phyloP scores from a whole-genome alignment of 2,329 filamentous ascomycete genomes.

The Colletotrichum sp. region DNA sequence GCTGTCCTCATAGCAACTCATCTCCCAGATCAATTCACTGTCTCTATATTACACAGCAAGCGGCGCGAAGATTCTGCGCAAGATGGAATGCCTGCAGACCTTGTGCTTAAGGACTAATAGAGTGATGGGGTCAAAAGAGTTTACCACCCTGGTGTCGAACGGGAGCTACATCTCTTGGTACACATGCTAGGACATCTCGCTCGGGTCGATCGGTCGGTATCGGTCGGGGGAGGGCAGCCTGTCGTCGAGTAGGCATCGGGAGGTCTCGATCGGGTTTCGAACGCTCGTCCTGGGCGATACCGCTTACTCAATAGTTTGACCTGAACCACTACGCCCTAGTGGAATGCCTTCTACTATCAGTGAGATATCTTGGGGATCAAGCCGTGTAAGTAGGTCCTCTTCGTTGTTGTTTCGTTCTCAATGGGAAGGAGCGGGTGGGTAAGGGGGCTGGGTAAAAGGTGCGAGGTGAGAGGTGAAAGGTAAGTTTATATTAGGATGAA shows the following conservation, averaged over 20 bases:
- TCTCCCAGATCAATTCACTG: not conserved
- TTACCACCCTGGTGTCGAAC: not conserved
- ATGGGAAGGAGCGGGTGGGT: not conserved
- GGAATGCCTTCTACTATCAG: not conserved
- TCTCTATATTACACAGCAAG: rapidly evolving
- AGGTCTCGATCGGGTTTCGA: not conserved
- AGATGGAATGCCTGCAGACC: not conserved
- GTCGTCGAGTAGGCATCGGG: not conserved
- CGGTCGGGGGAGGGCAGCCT: not conserved
- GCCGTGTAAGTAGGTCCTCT: not conserved
- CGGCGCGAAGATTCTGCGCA: not conserved
- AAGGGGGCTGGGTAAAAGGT: not conserved
- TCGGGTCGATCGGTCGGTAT: not conserved
- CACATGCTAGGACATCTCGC: not conserved
- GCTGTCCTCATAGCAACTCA: not conserved
- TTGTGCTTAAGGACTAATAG: not conserved
- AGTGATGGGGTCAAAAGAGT: not conserved
- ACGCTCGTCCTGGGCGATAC: not conserved
- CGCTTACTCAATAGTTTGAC: not conserved
- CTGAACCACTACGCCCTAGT: not conserved
- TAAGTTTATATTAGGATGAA: not conserved
- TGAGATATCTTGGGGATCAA: not conserved
- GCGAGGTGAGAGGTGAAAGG: not conserved
- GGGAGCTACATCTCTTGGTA: not conserved
- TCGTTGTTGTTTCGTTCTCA: not conserved